Evolutionary conservation across 2,329 filamentous ascomycete genomes (phyloP).

Genomic region (Aspergillus neotritici): DNA sequence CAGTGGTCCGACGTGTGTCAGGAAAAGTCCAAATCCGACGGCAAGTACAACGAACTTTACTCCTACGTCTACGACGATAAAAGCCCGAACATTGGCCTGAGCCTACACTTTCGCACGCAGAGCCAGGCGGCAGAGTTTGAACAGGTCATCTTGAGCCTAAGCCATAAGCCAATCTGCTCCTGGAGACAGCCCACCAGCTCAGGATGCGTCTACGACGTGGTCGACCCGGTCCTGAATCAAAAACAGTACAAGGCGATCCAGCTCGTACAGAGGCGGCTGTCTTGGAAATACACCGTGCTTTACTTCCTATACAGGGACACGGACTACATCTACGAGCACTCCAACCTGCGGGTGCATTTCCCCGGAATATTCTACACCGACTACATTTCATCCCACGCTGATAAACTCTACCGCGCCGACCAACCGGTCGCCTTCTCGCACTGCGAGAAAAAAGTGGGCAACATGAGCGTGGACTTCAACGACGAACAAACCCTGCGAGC

Average conservation of each 20-base stretch:
- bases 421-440: conserved; percentile 24
- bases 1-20: conserved; percentile 31
- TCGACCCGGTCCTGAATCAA: conserved; percentile 21
- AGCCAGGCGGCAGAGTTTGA: conserved; percentile 24
- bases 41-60: conserved; percentile 24
- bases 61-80: conserved; percentile 28
- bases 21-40: conserved; percentile 24
- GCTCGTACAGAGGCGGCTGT: conserved; percentile 14
- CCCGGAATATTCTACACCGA: conserved; percentile 22
- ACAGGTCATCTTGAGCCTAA: conserved; percentile 20
- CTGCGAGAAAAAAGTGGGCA: conserved; percentile 21
- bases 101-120: conserved; percentile 20
- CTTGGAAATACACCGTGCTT: conserved; percentile 24
- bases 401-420: conserved; percentile 23
- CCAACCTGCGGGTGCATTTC: conserved; percentile 20
- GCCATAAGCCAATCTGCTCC: conserved; percentile 16
- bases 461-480: conserved; percentile 17
- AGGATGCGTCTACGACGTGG: conserved; percentile 24
- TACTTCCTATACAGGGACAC: conserved; percentile 27
- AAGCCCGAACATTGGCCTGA: conserved; percentile 25
- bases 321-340: conserved; percentile 24
- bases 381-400: conserved; percentile 28
- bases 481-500: conserved; percentile 13
- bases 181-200: conserved; percentile 21
- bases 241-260: conserved; percentile 29